Evolutionary conservation across 179 eudicot species (phyloP), one percentile per base, ranked within the genome.

Genomic region (Dionaea muscipula): DNA sequence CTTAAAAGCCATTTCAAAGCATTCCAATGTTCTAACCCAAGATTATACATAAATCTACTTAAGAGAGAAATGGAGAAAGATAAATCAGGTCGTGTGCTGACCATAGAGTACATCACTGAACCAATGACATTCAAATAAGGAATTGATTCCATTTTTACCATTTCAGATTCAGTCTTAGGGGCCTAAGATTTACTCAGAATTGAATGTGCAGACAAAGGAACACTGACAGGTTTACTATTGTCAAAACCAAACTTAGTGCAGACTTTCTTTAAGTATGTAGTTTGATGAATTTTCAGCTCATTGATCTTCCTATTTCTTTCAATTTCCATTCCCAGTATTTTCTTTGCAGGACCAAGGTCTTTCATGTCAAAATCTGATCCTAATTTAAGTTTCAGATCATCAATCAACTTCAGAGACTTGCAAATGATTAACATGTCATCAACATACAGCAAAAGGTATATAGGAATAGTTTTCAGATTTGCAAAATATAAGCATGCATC

Each of bases 241-340:
- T 39, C 23, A 6, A 55, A 36, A 18, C 47, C 19, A 39, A 40
- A 55, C 31, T 13, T 22, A 0, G 37, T 17, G 1, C 33, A 20
- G 16, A 23, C 46, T 0, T 54, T 37, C 31, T 38, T 23, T 4
- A 35, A 4, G 36, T 54, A 54, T 0, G n/a, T n/a, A n/a, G 6
- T 15, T 6, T 26, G 33, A 6, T 54, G 9, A 18, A 26, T 9
- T 13, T 15, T n/a, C 7, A 54, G 0, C 20, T 17, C 20, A n/a
- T 21, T 26, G 1, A 10, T 54, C 26, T 18, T 14, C 17, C 26
- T 35, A 26, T 54, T 44, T 37, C 58, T 19, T 22, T 2, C 20
- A 24, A 54, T 54, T 15, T 35, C 17, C 26, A 54, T 54, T 11
- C 44, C 46, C 13, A 54, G 45, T 14, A 54, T 54, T 1, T 36